Evolutionary conservation across 2,329 filamentous ascomycete species (phyloP).

Genomic region (Ceratocystis destructans): DNA sequence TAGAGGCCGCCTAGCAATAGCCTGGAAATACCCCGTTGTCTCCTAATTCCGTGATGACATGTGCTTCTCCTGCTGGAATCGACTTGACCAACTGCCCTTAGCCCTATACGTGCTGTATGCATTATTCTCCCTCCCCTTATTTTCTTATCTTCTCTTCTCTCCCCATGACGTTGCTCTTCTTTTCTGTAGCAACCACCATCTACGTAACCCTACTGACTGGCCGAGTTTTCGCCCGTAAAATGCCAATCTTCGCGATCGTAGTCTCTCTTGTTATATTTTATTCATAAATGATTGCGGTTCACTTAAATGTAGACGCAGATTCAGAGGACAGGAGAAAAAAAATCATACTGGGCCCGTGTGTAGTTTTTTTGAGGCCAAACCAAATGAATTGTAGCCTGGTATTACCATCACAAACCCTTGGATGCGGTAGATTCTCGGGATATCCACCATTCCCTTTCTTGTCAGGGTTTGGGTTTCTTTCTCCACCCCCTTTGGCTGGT

Average conservation of each 20-base stretch:
- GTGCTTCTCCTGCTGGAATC: not conserved
- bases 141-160: not conserved
- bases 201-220: not conserved
- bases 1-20: too few relatives aligned
- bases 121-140: not conserved
- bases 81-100: not conserved
- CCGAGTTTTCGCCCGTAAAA: not conserved
- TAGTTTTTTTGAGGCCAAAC: conserved; percentile 4
- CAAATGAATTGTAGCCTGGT: not conserved
- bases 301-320: not conserved
- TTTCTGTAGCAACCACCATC: not conserved
- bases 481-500: not conserved
- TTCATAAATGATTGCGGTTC: not conserved
- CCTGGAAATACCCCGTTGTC: too few relatives aligned
- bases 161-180: not conserved
- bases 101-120: not conserved
- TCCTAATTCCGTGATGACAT: not conserved
- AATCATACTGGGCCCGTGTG: conserved; percentile 2
- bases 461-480: not conserved
- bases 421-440: not conserved
- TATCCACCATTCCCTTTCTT: not conserved
- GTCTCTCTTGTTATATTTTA: not conserved
- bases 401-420: not conserved
- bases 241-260: too few relatives aligned
- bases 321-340: not conserved